Base-by-base conservation (phyloP, 139 green algal species). In the Bryopsis sp. region DNA sequence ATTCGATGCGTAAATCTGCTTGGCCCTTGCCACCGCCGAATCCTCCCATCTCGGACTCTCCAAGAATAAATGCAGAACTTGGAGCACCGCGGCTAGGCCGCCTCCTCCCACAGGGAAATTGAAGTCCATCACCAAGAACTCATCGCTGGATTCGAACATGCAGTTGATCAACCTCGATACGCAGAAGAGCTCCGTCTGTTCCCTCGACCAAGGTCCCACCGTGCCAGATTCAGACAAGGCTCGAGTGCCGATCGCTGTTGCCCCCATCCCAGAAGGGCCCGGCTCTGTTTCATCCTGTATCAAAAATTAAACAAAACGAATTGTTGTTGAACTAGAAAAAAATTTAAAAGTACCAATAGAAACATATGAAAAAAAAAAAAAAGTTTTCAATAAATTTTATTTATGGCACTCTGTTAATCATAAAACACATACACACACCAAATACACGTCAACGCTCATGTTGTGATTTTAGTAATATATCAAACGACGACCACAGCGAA, bases 71-170 rank as follows among this genome's bases (percentile, higher is more conserved):
- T 90, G 80, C 47, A 85, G 70, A 58, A 90, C 58, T 74, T 88
- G 72, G n/a, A 86, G 48, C n/a, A 77, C 67, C 0, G 48, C 70
- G n/a, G 38, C 34, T 11, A 68, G 37, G 26, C 58, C 58, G 3
- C 47, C 68, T 3, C 84, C 59, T 1, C 74, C 68, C 11, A 89
- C 77, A 0, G 85, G 73, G 74, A 96, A 96, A 78, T 95, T 88
- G 71, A 94, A 86, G 82, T 98, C 92, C 78, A 98, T 89, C 74
- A 86, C 84, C 26, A 96, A 66, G 72, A 95, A 97, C 83, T 99
- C 94, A 70, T 97, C 92, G 76, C 96, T 89, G 28, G 85, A 78
- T 72, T 99, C 94, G 70, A 98, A 73, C 70, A 89, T 72, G 80
- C 87, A 97, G 81, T 95, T 95, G 65, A 99, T 88, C 47, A 99